These are phyloP conservation scores for Alternaria viburni DNA, from an alignment of 2,329 filamentous ascomycete genomes.

Conservation along the genomic window DNA sequence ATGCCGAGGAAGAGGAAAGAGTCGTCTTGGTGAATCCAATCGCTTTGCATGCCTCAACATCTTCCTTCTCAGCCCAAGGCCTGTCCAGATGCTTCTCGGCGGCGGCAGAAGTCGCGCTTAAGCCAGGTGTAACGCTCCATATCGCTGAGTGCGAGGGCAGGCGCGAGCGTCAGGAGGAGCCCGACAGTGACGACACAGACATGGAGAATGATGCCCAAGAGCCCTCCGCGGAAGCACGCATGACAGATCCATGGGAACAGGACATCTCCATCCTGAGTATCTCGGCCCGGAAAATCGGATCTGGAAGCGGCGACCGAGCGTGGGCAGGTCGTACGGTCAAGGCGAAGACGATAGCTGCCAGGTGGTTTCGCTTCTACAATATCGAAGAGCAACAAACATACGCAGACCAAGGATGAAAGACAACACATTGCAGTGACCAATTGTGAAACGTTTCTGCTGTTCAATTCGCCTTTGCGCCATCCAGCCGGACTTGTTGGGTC, in stretches of 20 bases:
- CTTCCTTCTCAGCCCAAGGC: conserved; percentile 78
- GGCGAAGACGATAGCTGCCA: conserved; percentile 49
- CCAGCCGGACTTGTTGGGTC: conserved; percentile 12
- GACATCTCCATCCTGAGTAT: conserved; percentile 56
- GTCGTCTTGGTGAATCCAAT: conserved; percentile 72
- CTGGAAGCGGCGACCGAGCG: conserved; percentile 43
- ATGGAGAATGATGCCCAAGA: conserved; percentile 29
- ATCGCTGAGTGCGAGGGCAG: conserved; percentile 49
- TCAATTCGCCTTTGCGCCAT: conserved; percentile 11
- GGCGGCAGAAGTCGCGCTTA: conserved; percentile 65
- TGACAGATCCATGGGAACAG: conserved; percentile 52
- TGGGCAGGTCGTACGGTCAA: conserved; percentile 59
- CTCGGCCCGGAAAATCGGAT: conserved; percentile 50
- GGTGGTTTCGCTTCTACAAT: conserved; percentile 51
- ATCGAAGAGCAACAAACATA: conserved; percentile 10
- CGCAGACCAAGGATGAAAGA: conserved; percentile 11
- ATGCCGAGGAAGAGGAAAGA: conserved; percentile 20
- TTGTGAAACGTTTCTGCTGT: conserved; percentile 12
- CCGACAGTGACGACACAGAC: conserved; percentile 61
- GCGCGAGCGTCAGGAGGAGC: conserved; percentile 51
- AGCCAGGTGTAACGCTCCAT: conserved; percentile 44
- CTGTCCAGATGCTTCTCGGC: conserved; percentile 67
- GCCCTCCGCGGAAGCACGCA: neutral
- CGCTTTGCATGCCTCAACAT: conserved; percentile 69
- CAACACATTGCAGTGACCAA: neutral